Evolutionary conservation across 331 rosid genomes (phyloP), one percentile per base, ranked within the genome.

Genomic region (Cydonia oblonga): DNA sequence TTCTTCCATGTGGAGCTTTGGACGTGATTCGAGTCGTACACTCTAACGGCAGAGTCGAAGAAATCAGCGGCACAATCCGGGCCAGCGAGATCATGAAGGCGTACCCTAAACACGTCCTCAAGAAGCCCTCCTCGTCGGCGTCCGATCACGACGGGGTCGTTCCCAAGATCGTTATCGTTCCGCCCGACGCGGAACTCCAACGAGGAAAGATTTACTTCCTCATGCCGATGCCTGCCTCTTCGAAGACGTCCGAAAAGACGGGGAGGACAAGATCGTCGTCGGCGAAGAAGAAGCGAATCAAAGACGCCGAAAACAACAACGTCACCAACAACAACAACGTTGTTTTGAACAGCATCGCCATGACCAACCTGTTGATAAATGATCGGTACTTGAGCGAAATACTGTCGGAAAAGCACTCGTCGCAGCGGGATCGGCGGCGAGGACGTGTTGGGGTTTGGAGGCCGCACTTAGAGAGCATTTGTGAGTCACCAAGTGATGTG

Each of bases 191-290:
- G 1, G 84, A 87, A 33, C 98, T 93, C 59, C 90, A 87, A 30
- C 96, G 97, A 0, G 98, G 98, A 16, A 93, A 91, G 90, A 93
- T 93, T 85, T 93, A 93, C 96, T 93, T 93, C 80, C 98, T 93
- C 68, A 93, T 90, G 88, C 97, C 96, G 0, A 72, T 82, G 9
- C 93, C 96, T 4, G 49, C 49, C 58, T 14, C 40, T 63, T 71
- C 66, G 7, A 18, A 85, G 0, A 35, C 81, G 0, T 79, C 87
- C 6, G 82, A 68, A n/a, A 87, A 68, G 66, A 38, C 70, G 9
- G 13, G 32, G 35, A 62, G 78, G 4, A 66, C 66, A 3, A 70
- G 75, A 60, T 76, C 84, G 1, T 63, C 86, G 22, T 13, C 66
- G 40, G 40, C 75, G 6, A 85, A 66, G 53, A 89, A 89, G 87